Base-by-base conservation (phyloP, 1,284 basidiomycete genomes). In the Erythrobasidium hasegawianum region DNA sequence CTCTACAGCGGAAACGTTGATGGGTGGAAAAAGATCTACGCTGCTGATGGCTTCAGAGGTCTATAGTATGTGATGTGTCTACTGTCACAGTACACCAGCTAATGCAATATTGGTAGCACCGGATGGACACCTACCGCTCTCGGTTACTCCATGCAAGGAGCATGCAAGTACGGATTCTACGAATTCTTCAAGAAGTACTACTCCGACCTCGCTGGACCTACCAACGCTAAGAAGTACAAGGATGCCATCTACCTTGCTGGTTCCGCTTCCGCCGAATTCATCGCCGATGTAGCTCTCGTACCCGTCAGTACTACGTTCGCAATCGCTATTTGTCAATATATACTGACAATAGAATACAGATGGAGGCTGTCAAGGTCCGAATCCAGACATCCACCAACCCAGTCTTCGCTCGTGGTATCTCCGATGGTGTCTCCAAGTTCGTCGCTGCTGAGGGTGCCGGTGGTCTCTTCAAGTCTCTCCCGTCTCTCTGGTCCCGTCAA, bases 291-390 rank as follows among this genome's bases (percentile, higher is more conserved):
- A 40, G 75, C 74, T 49, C 73, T 73, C 66, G 74, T 75, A 58
- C 75, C 75, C 55, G 50, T 71, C n/a, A 29, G 55, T 64, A n/a
- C 54, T n/a, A 41, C 9, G 38, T n/a, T 29, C 39, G 40, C 18
- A 18, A 22, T 24, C 26, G 20, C 1, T 14, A 24, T n/a, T 18
- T 8, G 5, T 47, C 43, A 14, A n/a, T 8, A n/a, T 8, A 24
- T n/a, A 47, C 43, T 47, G 43, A 47, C 22, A 47, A 5, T 18
- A 4, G 4, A 47, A 4, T 18, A 10, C 33, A 59, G 56, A 72
- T 74, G 69, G 75, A 76, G 67, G 74, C 75, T 39, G 73, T 76
- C 71, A 76, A 76, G 72, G 75, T 76, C 61, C 72, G 75, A 71
- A 76, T 75, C 69, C 75, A 76, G 68, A 76, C 75, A 59, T 33